Evolutionary conservation across 495 filamentous ascomycete genomes (phyloP), one percentile per base, ranked within the genome.

Genomic region (Diplogelasinospora grovesii): DNA sequence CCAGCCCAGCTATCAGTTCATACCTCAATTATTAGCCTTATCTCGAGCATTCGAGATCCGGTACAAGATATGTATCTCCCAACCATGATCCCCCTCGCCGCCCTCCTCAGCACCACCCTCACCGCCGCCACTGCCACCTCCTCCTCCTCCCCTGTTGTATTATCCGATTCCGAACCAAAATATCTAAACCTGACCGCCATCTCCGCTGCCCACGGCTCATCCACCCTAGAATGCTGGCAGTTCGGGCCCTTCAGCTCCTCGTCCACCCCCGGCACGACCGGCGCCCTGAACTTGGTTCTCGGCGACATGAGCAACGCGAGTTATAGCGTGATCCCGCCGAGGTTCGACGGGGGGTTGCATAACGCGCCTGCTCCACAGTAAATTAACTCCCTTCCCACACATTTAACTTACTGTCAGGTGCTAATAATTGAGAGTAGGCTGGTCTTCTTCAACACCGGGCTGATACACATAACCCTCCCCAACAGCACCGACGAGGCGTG

Each of bases 401-500:
- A n/a, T n/a, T n/a, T 31, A 7, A 31, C 3, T 15, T 31, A n/a
- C 7, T 31, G 14, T 31, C 18, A 14, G 14, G 14, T 31, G 2
- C 28, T 15, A n/a, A 3, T 13, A 7, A 31, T 13, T 14, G 2
- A 31, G 28, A 31, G 18, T 14, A 13, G 28, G 18, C 28, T 31
- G 11, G 28, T 31, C 28, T 14, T 31, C 28, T 31, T 3, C 28
- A 31, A 6, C 28, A n/a, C 28, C 8, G 28, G 28, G 2, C 11
- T 31, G 15, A 36, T 21, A 8, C 16, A 38, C 22, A 27, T 38
- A 13, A 38, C 22, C 7, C 22, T 38, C 10, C 36, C 36, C 13
- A 38, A 38, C 22, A 8, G 36, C 36, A 38, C 36, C 5, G 36
- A 38, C 22, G 36, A 38, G 36, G 36, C 36, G 22, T 38, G 36